These are phyloP conservation scores for Vinca major DNA, from an alignment of 305 asterid genomes.

Conservation along the genomic window DNA sequence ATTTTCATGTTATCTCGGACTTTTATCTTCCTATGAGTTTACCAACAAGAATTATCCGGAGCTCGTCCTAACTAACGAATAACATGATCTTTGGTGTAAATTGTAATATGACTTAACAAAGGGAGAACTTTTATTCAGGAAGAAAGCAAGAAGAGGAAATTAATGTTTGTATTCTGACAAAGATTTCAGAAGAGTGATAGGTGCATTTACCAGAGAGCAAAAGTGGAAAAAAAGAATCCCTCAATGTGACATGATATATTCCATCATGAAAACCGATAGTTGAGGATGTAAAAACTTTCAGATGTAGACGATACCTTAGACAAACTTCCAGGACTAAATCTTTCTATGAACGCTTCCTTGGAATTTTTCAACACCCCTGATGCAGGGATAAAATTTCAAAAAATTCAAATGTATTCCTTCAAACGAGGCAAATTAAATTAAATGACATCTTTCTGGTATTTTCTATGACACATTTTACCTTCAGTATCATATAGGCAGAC, in stretches of 20 bases:
- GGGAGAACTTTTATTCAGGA: background rate
- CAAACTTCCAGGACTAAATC: constrained; percentile 34
- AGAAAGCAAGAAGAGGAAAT: background rate
- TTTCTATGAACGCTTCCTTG: constrained; percentile 45
- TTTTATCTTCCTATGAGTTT: background rate
- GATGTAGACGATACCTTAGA: constrained; percentile 53
- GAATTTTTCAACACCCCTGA: constrained; percentile 75
- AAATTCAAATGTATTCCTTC: constrained; percentile 11
- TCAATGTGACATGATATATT: no score
- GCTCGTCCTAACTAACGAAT: background rate
- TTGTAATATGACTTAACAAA: background rate
- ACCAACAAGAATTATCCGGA: background rate
- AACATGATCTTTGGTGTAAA: background rate
- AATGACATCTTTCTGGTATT: constrained; percentile 5
- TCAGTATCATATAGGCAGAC: constrained; percentile 80
- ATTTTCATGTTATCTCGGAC: background rate
- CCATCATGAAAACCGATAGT: background rate
- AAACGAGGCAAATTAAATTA: constrained; percentile 10
- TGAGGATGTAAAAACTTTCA: no score
- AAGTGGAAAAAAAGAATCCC: background rate
- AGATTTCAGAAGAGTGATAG: background rate
- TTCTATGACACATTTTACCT: constrained; percentile 33
- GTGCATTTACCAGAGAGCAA: background rate
- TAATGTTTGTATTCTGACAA: background rate
- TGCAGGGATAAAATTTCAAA: constrained; percentile 16